Evolutionary conservation across 306 rosid genomes (phyloP).

Genomic region (Gastrolobium villosum): DNA sequence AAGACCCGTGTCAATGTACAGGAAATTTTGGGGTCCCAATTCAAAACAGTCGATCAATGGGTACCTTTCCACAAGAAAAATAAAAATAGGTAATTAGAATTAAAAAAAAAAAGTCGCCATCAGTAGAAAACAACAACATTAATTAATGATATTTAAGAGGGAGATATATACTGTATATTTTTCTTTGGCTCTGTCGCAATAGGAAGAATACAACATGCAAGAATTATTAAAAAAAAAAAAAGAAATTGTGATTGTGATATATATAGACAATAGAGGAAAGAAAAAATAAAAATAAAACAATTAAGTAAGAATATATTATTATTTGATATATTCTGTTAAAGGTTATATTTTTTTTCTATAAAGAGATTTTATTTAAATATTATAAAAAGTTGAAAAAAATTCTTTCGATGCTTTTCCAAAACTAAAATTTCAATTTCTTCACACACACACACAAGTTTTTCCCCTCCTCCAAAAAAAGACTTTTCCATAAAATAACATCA

Average conservation of each 20-base stretch:
- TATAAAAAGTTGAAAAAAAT: too few relatives aligned
- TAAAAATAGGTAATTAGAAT: neutral
- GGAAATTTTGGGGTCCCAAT: conserved; percentile 30
- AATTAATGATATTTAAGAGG: conserved; percentile 36
- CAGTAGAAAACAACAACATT: conserved; percentile 32
- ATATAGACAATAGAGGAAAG: neutral
- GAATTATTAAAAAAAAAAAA: neutral
- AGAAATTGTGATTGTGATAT: too few relatives aligned
- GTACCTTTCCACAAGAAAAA: neutral
- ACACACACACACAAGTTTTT: neutral
- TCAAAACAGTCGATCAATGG: neutral
- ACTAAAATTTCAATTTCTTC: neutral
- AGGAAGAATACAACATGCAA: neutral
- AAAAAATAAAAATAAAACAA: neutral
- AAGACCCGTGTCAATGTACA: conserved; percentile 36
- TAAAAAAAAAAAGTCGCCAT: neutral
- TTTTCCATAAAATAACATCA: neutral
- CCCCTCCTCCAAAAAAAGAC: neutral
- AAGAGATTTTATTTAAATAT: too few relatives aligned
- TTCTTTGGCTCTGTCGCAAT: conserved; percentile 1
- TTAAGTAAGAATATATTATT: neutral
- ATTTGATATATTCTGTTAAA: too few relatives aligned
- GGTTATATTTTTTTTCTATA: neutral
- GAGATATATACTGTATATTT: conserved; percentile 1
- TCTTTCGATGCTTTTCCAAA: neutral